Base-by-base conservation (phyloP, 2,329 filamentous ascomycete genomes). In the Fusarium luffae region DNA sequence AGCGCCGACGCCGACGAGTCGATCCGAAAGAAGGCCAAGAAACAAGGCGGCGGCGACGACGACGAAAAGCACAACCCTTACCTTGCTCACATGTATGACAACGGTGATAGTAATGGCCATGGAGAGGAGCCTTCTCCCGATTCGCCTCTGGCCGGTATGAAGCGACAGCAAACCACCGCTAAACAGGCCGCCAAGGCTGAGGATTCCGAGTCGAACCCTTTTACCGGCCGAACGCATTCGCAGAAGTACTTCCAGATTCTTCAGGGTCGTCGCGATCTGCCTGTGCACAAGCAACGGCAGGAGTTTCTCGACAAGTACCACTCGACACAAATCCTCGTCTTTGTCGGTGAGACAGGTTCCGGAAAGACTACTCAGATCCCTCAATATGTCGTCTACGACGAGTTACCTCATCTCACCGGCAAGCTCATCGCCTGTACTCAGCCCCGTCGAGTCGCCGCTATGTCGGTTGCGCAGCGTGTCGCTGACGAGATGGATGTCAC, bases 341-440 rank as follows among this genome's bases (percentile, higher is more conserved):
- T 99, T 77, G 96, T 99, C 70, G 96, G 96, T 84, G 96, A 99
- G 85, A 99, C 96, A 11, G 96, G 97, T 89, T 99, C 96, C 72
- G 96, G 96, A 84, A 99, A 99, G 85, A 99, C 96, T 7, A 99
- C 96, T 0, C 96, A 99, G 85, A 98, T 99, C 66, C 96, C 96
- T 3, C 96, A 99, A 80, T 99, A 98, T 80, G 95, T 99, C 71
- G 89, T 99, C 42, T 98, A 92, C 85, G 96, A 99, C 82, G 96
- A 99, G 81, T 87, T 98, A 32, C 95, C 96, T 27, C 93, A 98
- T 76, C 84, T 89, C 68, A 90, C 90, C 73, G 88, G 89, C 78
- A 98, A 98, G 84, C 90, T 98, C 81, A 91, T 99, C 63, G 96
- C 95, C 61, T 99, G 96, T 86, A 99, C 96, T 8, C 96, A 99